Conservation (phyloP, 106 monocot genomes). For the Xerophyta viscosa region DNA sequence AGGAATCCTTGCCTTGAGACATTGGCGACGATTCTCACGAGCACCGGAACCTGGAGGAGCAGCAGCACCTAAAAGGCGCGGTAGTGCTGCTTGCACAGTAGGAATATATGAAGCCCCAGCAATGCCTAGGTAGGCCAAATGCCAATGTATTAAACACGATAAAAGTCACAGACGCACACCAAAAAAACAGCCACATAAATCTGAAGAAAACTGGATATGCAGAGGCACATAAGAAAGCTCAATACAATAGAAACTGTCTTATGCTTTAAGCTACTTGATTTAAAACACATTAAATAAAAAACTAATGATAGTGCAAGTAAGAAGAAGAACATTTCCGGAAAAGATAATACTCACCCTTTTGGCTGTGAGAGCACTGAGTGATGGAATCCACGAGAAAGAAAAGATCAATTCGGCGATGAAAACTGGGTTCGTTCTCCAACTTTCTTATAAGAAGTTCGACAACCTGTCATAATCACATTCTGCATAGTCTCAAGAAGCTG, state of each 20-base stretch:
- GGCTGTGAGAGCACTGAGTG: conserved; percentile 85
- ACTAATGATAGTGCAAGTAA: no score
- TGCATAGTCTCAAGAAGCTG: not conserved
- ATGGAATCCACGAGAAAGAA: conserved; percentile 97
- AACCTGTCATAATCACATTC: conserved; percentile 33
- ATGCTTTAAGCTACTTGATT: no score
- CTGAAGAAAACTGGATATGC: not conserved
- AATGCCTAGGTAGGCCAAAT: conserved; percentile 39
- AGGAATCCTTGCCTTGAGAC: conserved; percentile 90
- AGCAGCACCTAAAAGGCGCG: conserved; percentile 83
- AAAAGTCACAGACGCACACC: not conserved
- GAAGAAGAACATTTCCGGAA: no score
- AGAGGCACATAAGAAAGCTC: not conserved
- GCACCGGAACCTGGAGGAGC: conserved; percentile 78
- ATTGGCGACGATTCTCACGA: conserved; percentile 93
- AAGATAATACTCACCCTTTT: conserved; percentile 64
- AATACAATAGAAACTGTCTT: no score
- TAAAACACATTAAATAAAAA: no score
- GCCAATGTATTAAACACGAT: not conserved
- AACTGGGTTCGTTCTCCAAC: conserved; percentile 74
- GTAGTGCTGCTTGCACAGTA: conserved; percentile 70
- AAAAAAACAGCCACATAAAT: not conserved
- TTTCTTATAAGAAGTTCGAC: conserved; percentile 82
- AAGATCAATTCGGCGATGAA: conserved; percentile 79
- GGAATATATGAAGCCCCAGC: conserved; percentile 84